Base-by-base conservation (phyloP, 139 green algal genomes). In the Zygnema circumcarinatum region DNA sequence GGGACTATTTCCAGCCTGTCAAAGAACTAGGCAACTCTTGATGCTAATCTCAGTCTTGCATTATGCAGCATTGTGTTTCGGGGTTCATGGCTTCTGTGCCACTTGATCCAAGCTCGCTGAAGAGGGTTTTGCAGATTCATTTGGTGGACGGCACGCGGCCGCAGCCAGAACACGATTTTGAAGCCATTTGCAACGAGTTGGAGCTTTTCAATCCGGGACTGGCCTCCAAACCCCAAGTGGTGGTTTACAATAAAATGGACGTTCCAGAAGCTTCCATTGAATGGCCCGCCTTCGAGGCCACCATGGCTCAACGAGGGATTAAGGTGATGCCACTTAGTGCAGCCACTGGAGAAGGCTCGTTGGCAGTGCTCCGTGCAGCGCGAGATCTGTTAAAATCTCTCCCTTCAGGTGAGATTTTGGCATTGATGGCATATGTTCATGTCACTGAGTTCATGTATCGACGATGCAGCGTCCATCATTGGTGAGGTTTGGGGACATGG, bases 231-330 rank as follows among this genome's bases (percentile, higher is more conserved):
- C 95, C 94, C 16, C 93, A 96, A 92, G 94, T 94, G 0, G 83
- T 95, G 35, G 94, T 91, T 25, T 95, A 96, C 92, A 97, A 97
- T 91, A 98, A 98, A 91, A 94, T 98, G 42, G 97, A 99, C 88
- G 35, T 88, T 36, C 81, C 73, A 42, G 84, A 88, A 0, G 90
- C 90, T 53, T 22, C 62, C 38, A 41, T 75, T 11, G 29, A 75
- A 75, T 90, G 88, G 81, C 38, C 54, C 29, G 81, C 35, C 38
- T 90, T 93, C 41, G 22, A 88, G 36, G 56, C 35, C 16, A 78
- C 82, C 36, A 78, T 89, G 86, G 33, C 31, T 56, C 16, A 25
- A 31, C 25, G 67, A 33, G 83, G 83, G 2, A 22, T 87, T 36
- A 35, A 35, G 47, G 41, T 47, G 39, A n/a, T 91, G 38, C 2